Evolutionary conservation across 2,329 filamentous ascomycete genomes (phyloP).

Genomic region (Gnomoniopsis sp.): DNA sequence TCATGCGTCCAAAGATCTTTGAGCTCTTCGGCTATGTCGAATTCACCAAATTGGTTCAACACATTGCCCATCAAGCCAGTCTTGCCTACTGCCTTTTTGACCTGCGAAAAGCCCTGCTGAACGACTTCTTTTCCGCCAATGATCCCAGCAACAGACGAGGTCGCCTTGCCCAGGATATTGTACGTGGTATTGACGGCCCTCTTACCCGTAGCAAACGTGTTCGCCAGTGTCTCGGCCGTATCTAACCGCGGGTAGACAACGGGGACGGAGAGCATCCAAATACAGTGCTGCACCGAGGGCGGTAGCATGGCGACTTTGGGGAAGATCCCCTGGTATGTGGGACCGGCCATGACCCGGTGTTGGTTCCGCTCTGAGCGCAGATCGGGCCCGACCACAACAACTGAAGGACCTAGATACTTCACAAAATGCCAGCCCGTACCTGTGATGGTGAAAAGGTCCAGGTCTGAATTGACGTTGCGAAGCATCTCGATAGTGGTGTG

Average conservation of each 20-base stretch:
- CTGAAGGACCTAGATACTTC: slow-evolving; percentile 88
- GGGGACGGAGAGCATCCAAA: slow-evolving; percentile 93
- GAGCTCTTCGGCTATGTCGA: slow-evolving; percentile 90
- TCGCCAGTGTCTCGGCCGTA: slow-evolving; percentile 84
- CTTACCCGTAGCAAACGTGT: slow-evolving; percentile 91
- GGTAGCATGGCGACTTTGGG: slow-evolving; percentile 90
- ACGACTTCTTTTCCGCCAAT: slow-evolving; percentile 94
- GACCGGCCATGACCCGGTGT: slow-evolving; percentile 88
- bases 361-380: slow-evolving; percentile 89
- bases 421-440: slow-evolving; percentile 99
- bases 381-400: slow-evolving; percentile 87
- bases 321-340: slow-evolving; percentile 95
- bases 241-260: slow-evolving; percentile 88
- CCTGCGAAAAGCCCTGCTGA: slow-evolving; percentile 85
- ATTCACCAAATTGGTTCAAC: slow-evolving; percentile 91
- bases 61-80: slow-evolving; percentile 93
- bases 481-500: slow-evolving; percentile 94
- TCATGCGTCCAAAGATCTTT: slow-evolving; percentile 98
- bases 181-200: slow-evolving; percentile 95
- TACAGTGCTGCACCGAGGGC: slow-evolving; percentile 90
- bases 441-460: slow-evolving; percentile 93
- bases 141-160: slow-evolving; percentile 89
- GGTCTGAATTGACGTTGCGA: slow-evolving; percentile 81
- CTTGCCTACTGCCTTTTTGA: slow-evolving; percentile 96
- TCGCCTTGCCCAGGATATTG: slow-evolving; percentile 92